Base-by-base conservation (phyloP, 495 filamentous ascomycete genomes). In the Aspergillus diversus region DNA sequence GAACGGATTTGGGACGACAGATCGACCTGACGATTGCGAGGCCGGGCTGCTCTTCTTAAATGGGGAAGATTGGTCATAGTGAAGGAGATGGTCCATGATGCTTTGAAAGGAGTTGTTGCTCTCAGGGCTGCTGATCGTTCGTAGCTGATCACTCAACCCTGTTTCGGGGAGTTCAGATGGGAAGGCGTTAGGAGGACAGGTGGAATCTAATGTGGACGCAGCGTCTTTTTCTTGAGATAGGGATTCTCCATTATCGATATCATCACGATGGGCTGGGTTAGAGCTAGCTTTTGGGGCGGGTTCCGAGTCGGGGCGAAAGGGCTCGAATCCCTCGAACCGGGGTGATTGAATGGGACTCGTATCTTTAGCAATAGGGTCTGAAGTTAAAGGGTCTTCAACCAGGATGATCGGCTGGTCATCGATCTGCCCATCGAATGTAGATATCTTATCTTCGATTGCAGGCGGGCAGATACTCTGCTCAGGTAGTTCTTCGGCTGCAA, bases 401-500 rank as follows among this genome's bases (percentile, higher is more conserved):
- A 17, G 39, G 16, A 42, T 32, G 47, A 32, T 43, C 17, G 39
- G 58, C 33, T 57, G 54, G 52, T 63, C 33, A 47, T 64, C 57
- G 3, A 62, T 33, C 31, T 55, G 35, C 21, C 33, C 59, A 46
- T 55, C 39, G 47, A 5, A 32, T 46, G 47, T 52, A 42, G 34
- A 1, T 27, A 27, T 15, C 42, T 47, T 15, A 47, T 1, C 57
- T 12, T 65, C 57, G 17, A 54, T 27, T 13, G n/a, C 34, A 53
- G 52, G 16, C 59, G 62, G 55, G 33, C 37, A 59, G 7, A 55
- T 46, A 21, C 54, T 59, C 47, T n/a, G 69, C 37, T 60, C 64
- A 70, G 70, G 66, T 39, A 65, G 66, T 48, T 73, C 72, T 35
- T 70, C 63, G 48, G 70, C 65, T 72, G 72, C 67, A 55, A 66